Evolutionary conservation across 352 stramenopile genomes (phyloP).

Genomic region (Pythium guiyangense): DNA sequence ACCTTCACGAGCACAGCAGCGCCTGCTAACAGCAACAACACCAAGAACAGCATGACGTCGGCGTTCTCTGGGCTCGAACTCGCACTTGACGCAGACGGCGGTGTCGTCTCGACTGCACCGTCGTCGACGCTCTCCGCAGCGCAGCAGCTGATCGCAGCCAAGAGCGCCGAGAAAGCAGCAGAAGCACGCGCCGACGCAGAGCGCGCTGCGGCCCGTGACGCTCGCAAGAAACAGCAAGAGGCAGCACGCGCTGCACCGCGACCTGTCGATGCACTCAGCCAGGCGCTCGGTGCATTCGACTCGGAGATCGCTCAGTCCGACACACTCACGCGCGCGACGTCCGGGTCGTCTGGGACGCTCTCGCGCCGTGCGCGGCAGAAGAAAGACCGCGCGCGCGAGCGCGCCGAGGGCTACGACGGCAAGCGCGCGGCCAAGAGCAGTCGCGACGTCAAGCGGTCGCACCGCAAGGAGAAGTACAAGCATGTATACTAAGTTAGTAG

Average conservation of each 20-base stretch:
- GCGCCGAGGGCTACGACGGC: conserved; percentile 24
- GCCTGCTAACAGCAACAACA: background rate
- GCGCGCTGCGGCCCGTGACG: conserved; percentile 12
- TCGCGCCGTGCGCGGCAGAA: conserved; percentile 47
- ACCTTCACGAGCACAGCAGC: background rate
- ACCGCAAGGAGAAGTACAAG: conserved; percentile 63
- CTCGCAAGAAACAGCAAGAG: conserved; percentile 30
- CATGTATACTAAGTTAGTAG: conserved; percentile 33
- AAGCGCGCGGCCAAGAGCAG: conserved; percentile 21
- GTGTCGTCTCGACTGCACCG: conserved; percentile 10
- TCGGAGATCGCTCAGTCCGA: conserved; percentile 40
- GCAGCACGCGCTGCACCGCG: conserved; percentile 16
- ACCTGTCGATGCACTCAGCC: conserved; percentile 42
- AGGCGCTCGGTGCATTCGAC: conserved; percentile 60
- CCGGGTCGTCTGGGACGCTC: conserved; percentile 3
- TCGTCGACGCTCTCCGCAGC: conserved; percentile 23
- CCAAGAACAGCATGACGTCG: conserved; percentile 33
- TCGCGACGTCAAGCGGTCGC: conserved; percentile 32
- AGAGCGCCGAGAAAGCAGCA: conserved; percentile 32
- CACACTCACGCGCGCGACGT: conserved; percentile 18
- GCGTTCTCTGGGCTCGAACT: conserved; percentile 56
- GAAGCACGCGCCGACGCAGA: conserved; percentile 21
- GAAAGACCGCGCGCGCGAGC: conserved; percentile 27
- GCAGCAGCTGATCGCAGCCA: conserved; percentile 48
- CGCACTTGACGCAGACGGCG: conserved; percentile 26